Base-by-base conservation (phyloP, 257 asterid species). In the Plantago ovata region DNA sequence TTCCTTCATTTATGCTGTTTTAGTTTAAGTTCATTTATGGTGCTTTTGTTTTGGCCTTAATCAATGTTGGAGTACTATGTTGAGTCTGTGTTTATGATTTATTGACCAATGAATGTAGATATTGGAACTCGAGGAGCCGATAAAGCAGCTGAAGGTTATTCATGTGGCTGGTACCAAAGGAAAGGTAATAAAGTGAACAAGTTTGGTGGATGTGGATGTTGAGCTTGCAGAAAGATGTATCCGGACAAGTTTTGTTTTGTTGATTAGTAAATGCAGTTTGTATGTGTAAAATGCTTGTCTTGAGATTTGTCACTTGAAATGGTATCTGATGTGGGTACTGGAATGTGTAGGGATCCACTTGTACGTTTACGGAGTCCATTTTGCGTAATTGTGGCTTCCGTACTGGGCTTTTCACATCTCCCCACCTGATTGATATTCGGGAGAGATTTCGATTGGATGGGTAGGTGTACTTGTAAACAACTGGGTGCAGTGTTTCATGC, bases 161-260 rank as follows among this genome's bases (percentile, higher is more conserved):
- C 99, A 93, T 60, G 97, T 93, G 42, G 97, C 99, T 9, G 99
- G 99, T 51, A 93, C 99, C 67, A 93, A 93, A 69, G 99, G 97
- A 63, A 93, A 93, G 95, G 98, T 93, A 42, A 72, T 50, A n/a
- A 0, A 32, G 38, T 33, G 54, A 13, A 28, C 51, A 51, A 20
- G 39, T 9, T 58, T 52, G 28, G 19, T 64, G 18, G 53, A 49
- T 15, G 23, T 49, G 63, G 60, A 56, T 64, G 21, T 48, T 49
- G 10, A 18, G 46, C 43, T 65, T 67, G 53, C 9, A 46, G 32
- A n/a, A 46, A 56, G 33, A 53, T 10, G 13, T 61, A 39, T 59
- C 39, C 33, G 22, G 38, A 11, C 50, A 36, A 52, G 28, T 62
- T 59, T 28, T 66, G 20, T 13, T 62, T 13, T 38, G 57, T 47